Evolutionary conservation across 805 yeast species (phyloP), one percentile per base, ranked within the genome.

Genomic region (Starmerella stellata): DNA sequence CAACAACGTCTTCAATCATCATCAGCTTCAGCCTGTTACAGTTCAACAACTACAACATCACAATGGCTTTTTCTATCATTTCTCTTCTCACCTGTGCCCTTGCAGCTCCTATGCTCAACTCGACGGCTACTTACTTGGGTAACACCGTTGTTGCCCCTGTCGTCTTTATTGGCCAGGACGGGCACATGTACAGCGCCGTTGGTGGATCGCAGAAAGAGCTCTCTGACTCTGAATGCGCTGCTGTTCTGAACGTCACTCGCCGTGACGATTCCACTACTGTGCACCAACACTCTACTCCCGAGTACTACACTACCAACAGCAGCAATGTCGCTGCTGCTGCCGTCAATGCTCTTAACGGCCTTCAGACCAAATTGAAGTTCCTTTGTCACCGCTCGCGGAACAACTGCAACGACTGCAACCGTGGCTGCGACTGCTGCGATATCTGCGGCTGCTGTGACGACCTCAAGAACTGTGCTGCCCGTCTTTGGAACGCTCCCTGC

Each of bases 1-100:
- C n/a, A n/a, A n/a, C n/a, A n/a, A n/a, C n/a, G n/a, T n/a, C n/a
- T n/a, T n/a, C n/a, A n/a, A n/a, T n/a, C n/a, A n/a, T n/a, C n/a
- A n/a, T n/a, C n/a, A n/a, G n/a, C n/a, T n/a, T n/a, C n/a, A n/a
- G n/a, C n/a, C n/a, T n/a, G n/a, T n/a, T n/a, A n/a, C n/a, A n/a
- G n/a, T n/a, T n/a, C n/a, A n/a, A n/a, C n/a, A n/a, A n/a, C n/a
- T n/a, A n/a, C n/a, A 15, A 18, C 28, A n/a, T 35, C 30, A 4
- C 23, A 29, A 45, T 45, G 48, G 34, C 38, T 38, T 30, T 44
- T 32, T 33, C 48, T 30, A 17, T 37, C 11, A 36, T 44, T 17
- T 34, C 42, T 21, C 34, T 35, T 21, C 38, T 44, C 34, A 31
- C 48, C 11, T 11, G 15, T n/a, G 43, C 32, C 33, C 19, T 44